Evolutionary conservation across 2,329 filamentous ascomycete species (phyloP).

Genomic region (Drechslerella coelobrocha): DNA sequence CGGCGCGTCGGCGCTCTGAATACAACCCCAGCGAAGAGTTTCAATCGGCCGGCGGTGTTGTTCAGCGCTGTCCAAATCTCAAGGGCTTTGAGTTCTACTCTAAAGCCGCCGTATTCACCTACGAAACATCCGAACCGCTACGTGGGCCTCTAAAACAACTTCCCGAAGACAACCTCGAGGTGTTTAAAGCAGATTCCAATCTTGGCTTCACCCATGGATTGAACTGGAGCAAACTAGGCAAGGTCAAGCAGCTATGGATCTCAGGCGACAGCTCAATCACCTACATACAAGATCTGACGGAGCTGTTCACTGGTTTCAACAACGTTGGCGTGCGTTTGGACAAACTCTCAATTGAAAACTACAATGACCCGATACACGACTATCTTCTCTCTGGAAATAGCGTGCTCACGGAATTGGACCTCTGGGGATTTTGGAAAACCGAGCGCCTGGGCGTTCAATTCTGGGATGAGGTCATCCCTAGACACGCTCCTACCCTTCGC

Average conservation of each 20-base stretch:
- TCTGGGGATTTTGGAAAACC: slow-evolving; percentile 34
- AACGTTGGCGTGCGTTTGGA: slow-evolving; percentile 12
- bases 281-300: slow-evolving; percentile 24
- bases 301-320: slow-evolving; percentile 26
- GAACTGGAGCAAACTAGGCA: slow-evolving; percentile 25
- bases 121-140: slow-evolving; percentile 30
- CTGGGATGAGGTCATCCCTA: slow-evolving; percentile 45
- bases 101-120: slow-evolving; percentile 31
- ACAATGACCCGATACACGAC: slow-evolving; percentile 26
- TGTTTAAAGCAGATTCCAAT: slow-evolving; percentile 42
- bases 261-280: slow-evolving; percentile 40
- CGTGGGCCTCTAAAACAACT: slow-evolving; percentile 11
- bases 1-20: slow-evolving; percentile 3
- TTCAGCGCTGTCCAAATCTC: slow-evolving; percentile 28
- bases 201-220: slow-evolving; percentile 40
- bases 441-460: slow-evolving; percentile 13
- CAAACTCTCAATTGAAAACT: slow-evolving; percentile 24
- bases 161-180: slow-evolving; percentile 8
- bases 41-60: slow-evolving; percentile 19
- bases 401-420: slow-evolving; percentile 17
- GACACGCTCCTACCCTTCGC: slow-evolving; percentile 19
- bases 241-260: slow-evolving; percentile 32
- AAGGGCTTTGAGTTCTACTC: slow-evolving; percentile 48
- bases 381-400: slow-evolving; percentile 14
- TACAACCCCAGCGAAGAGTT: slow-evolving; percentile 25